These are phyloP conservation scores for Orbilia javanica DNA, from an alignment of 2,329 filamentous ascomycete genomes.

Conservation along the genomic window DNA sequence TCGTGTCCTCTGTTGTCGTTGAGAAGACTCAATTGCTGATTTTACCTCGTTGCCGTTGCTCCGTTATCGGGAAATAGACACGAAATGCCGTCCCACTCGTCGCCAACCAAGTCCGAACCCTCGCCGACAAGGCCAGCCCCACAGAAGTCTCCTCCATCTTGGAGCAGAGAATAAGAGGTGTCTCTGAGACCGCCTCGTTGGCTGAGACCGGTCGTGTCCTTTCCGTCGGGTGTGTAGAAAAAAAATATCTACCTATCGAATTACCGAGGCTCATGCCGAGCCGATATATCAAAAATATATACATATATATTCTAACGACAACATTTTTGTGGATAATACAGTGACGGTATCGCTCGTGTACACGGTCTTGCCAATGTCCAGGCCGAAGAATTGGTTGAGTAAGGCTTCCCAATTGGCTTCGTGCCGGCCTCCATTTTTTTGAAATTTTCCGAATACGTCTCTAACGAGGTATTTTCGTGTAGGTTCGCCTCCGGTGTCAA, in stretches of 20 bases:
- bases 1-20: slow-evolving; percentile 53
- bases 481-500: slow-evolving; percentile 99
- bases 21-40: slow-evolving; percentile 59
- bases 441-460: slow-evolving; percentile 37
- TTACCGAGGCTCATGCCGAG: slow-evolving; percentile 25
- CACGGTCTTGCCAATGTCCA: slow-evolving; percentile 99
- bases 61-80: slow-evolving; percentile 71
- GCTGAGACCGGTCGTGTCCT: slow-evolving; percentile 99
- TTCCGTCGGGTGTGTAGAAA: slow-evolving; percentile 90
- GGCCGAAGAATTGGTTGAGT: slow-evolving; percentile 99
- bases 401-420: slow-evolving; percentile 68
- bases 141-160: slow-evolving; percentile 99
- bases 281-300: slow-evolving; percentile 25
- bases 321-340: slow-evolving; percentile 68
- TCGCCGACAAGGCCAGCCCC: slow-evolving; percentile 92
- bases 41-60: slow-evolving; percentile 67
- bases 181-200: slow-evolving; percentile 94
- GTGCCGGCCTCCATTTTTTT: slow-evolving; percentile 23
- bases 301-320: slow-evolving; percentile 57
- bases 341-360: slow-evolving; percentile 99
- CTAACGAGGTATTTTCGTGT: slow-evolving; percentile 60
- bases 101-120: slow-evolving; percentile 82
- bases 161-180: slow-evolving; percentile 98
- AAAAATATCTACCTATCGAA: slow-evolving; percentile 6
- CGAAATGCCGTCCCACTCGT: slow-evolving; percentile 87